Base-by-base conservation (phyloP, 1,139 yeast species). In the Meyerozyma sp. region DNA sequence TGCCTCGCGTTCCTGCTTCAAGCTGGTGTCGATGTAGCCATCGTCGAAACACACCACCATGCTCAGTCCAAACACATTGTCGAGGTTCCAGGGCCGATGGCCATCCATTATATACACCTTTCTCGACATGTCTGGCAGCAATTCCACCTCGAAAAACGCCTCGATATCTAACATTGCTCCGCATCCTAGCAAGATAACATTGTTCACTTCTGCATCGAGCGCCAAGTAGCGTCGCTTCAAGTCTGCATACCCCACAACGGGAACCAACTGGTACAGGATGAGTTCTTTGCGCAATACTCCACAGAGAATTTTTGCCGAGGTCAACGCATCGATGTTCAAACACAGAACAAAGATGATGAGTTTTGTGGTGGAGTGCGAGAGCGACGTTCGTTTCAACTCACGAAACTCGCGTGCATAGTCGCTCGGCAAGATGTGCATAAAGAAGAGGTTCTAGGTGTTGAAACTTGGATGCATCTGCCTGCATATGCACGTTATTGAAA, bases 11-110 rank as follows among this genome's bases (percentile, higher is more conserved):
- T 82, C 84, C 3, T 62, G 58, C n/a, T 47, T 47, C 43, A 85
- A 60, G 42, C 78, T 80, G 36, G 73, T 76, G 42, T 81, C 83
- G 3, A 89, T 74, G 42, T 68, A 73, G 1, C 96, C 96, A 59
- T 93, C 98, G 57, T 93, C 98, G 48, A 91, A 77, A 61, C 98
- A 93, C 5, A 79, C 73, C 9, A 93, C 80, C 53, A 81, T 73
- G n/a, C 81, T 78, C 2, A 95, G 83, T 3, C 95, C 96, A 71
- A 88, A 91, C 42, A 93, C 60, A 60, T 94, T 94, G 58, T 91
- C 96, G 52, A 94, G 68, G 62, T 90, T 90, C 98, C 98, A 93
- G 3, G 98, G 99, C 50, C 98, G 70, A 51, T 88, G 95, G 5
- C 95, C 93, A 62, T 94, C 99, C 47, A 93, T 74, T 11, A 94